A percentile compares a stretch with the other conserved stretches of the same genome.
Evolutionary conservation across 768 basidiomycete genomes (phyloP).

Genomic region (Pulveroboletus sp.): DNA sequence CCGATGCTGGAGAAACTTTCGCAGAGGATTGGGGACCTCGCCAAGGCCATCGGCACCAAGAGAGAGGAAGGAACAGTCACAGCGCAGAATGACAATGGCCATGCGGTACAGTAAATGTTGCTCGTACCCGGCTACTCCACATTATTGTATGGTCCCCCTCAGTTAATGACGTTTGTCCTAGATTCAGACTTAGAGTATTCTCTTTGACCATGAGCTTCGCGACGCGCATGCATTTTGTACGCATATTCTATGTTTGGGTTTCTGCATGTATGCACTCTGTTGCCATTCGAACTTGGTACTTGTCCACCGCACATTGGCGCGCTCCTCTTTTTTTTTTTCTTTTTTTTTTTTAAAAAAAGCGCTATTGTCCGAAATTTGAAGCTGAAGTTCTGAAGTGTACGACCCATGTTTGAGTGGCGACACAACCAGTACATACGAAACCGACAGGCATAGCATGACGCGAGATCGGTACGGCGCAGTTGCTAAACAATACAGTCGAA

Average conservation of each 20-base stretch:
- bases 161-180: slow-evolving; percentile 16
- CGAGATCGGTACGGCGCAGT: not conserved
- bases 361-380: no score
- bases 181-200: slow-evolving; percentile 25
- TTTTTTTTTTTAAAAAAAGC: not conserved
- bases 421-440: slow-evolving; percentile 4
- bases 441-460: not conserved
- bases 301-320: not conserved
- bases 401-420: not conserved
- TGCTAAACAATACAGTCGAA: slow-evolving; percentile 8
- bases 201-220: slow-evolving; percentile 7
- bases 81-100: slow-evolving; percentile 7
- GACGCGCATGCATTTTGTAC: slow-evolving; percentile 21
- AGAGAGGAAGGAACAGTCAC: slow-evolving; percentile 20
- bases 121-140: not conserved
- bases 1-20: slow-evolving; percentile 55
- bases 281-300: not conserved
- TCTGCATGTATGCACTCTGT: slow-evolving; percentile 16
- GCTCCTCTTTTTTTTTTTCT: not conserved
- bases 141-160: slow-evolving; percentile 5
- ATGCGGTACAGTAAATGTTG: slow-evolving; percentile 9
- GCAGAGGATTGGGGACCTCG: slow-evolving; percentile 34
- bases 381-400: no score
- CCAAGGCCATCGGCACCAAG: slow-evolving; percentile 24
- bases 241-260: slow-evolving; percentile 9